These are phyloP conservation scores for Moringa oleifera DNA, from an alignment of 345 rosid genomes.

Conservation along the genomic window DNA sequence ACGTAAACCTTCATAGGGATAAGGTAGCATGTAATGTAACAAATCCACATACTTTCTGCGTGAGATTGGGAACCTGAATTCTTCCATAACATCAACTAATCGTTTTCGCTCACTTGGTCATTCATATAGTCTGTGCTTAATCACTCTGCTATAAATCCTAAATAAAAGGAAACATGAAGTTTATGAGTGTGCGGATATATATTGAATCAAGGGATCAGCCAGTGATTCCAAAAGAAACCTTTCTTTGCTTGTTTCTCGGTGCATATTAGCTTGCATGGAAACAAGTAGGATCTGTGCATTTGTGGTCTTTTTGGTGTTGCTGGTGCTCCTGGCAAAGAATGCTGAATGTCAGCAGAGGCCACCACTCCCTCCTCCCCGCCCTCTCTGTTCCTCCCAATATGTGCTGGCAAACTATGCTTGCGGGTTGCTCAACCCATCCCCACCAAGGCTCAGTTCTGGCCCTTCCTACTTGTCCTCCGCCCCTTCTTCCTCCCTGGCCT, in stretches of 20 bases:
- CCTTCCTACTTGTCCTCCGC: constrained; percentile 20
- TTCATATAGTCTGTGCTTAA: background rate
- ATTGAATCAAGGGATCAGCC: constrained; percentile 13
- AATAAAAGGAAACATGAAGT: constrained; percentile 13
- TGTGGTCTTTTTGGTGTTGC: constrained; percentile 7
- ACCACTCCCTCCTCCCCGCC: constrained; percentile 24
- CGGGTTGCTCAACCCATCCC: constrained; percentile 30
- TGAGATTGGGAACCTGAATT: background rate
- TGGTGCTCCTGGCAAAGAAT: constrained; percentile 9
- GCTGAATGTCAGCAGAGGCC: background rate
- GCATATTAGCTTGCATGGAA: constrained; percentile 18
- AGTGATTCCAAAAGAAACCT: background rate
- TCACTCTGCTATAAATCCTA: constrained; percentile 3
- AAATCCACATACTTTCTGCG: background rate
- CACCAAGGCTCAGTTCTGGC: constrained; percentile 5
- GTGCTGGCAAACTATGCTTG: constrained; percentile 69
- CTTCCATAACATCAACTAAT: constrained; percentile 1
- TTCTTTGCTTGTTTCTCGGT: background rate
- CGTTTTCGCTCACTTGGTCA: no score
- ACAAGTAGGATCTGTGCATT: constrained; percentile 3
- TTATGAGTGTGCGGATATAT: constrained; percentile 20
- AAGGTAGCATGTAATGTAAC: background rate
- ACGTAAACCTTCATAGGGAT: background rate
- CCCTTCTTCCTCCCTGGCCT: constrained; percentile 15
- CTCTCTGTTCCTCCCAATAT: constrained; percentile 67